Base-by-base conservation (phyloP, 768 basidiomycete species). In the Trametes cinnabarina region DNA sequence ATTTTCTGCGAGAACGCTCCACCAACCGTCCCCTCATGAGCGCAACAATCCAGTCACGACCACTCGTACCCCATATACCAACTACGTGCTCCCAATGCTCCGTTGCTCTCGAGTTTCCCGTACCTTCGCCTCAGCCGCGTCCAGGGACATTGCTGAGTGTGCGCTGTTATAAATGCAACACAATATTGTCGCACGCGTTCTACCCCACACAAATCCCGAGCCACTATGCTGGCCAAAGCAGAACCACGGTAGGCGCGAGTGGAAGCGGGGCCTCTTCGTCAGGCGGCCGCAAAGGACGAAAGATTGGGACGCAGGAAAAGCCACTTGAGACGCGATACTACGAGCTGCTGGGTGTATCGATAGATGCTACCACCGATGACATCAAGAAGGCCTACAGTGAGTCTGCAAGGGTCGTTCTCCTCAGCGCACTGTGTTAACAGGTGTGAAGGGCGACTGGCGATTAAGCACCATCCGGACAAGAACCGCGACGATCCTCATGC, bases 271-370 rank as follows among this genome's bases (percentile, higher is more conserved):
- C 32, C 9, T 62, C 67, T 0, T 64, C 66, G 3, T 53, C 61
- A 3, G 52, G 56, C 10, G 52, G 60, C 7, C 69, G 81, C 47
- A 86, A 81, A 68, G 81, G 84, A 10, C 76, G 92, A 58, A 92
- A 90, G 78, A 92, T 93, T 61, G 92, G 92, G 1, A 91, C 92
- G 17, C 91, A 94, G 70, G 91, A 92, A 60, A 80, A 84, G 53
- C 94, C 93, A 6, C 75, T 96, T 35, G 93, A 96, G 68, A 94
- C 89, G 0, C 86, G 81, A n/a, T 95, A 94, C 73, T 96, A 95
- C 66, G 92, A 96, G 68, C 79, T 90, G 20, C 77, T 95, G 5
- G 90, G 89, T 7, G 81, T 95, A 1, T 72, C 87, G 0, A 78
- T 89, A 17, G 81, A 84, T 61, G 92, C 92, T 7, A 85, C 86